phyloP scores from a whole-genome alignment of 2,329 filamentous ascomycete genomes.

The Aspergillus clavatus region DNA sequence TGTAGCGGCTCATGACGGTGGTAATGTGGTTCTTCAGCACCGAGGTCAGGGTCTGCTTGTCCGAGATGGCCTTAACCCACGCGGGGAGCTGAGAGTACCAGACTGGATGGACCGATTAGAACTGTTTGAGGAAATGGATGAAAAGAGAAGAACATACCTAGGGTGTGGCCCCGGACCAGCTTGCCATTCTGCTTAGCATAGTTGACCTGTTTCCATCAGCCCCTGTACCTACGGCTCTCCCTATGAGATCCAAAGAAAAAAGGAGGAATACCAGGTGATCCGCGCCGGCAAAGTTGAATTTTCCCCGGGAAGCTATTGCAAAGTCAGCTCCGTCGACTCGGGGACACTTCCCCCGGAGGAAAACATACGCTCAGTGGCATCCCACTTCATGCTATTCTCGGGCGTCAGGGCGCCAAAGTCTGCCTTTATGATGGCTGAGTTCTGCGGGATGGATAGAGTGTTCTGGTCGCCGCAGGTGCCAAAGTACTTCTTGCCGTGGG shows the following conservation, averaged over 20 bases:
- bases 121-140: conserved; percentile 22
- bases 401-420: conserved; percentile 63
- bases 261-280: conserved; percentile 44
- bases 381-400: conserved; percentile 62
- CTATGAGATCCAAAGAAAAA: conserved; percentile 55
- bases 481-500: conserved; percentile 62
- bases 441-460: conserved; percentile 54
- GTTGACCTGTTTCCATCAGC: conserved; percentile 46
- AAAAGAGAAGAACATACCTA: conserved; percentile 42
- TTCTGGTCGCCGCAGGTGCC: conserved; percentile 54
- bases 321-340: neutral
- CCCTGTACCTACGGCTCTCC: too few species aligned
- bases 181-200: conserved; percentile 37
- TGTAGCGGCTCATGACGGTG: conserved; percentile 31
- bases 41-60: conserved; percentile 45
- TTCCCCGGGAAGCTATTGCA: conserved; percentile 40
- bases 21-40: conserved; percentile 47
- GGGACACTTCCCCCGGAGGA: neutral
- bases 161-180: conserved; percentile 59
- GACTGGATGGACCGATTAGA: conserved; percentile 13
- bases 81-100: conserved; percentile 39
- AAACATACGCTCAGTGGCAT: conserved; percentile 51
- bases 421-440: conserved; percentile 56
- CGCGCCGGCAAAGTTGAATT: conserved; percentile 54
- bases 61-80: conserved; percentile 47